Conservation (phyloP, 176 grass and related monocot species). For the Hsuehochloa calcarea region DNA sequence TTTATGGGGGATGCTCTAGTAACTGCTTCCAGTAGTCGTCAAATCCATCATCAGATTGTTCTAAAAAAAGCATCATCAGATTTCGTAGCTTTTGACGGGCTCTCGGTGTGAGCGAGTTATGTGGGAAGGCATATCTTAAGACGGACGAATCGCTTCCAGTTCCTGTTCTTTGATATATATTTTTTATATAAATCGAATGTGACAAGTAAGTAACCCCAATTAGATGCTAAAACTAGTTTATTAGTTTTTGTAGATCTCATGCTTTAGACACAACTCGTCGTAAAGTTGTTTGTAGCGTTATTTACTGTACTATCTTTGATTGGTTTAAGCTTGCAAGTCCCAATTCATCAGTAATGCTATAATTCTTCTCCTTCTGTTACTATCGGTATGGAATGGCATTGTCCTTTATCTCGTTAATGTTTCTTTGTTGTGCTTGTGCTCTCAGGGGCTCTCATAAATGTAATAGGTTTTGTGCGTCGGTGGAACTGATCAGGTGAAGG, state of each 20-base stretch:
- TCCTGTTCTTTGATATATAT: not conserved
- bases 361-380: not conserved
- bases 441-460: not conserved
- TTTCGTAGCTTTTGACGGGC: conserved; percentile 2
- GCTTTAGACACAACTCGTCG: not conserved
- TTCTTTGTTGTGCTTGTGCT: not conserved
- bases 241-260: conserved; percentile 1
- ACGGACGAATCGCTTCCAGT: not conserved
- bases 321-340: not conserved
- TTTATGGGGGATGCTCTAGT: not conserved
- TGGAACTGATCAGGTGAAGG: conserved; percentile 12
- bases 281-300: not conserved
- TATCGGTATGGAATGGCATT: not conserved
- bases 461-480: not conserved
- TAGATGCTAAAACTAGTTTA: not conserved
- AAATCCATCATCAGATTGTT: too few relatives aligned
- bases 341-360: not conserved
- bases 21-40: not conserved
- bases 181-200: not conserved
- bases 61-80: not conserved
- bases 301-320: not conserved
- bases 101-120: not conserved
- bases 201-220: not conserved
- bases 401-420: not conserved
- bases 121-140: not conserved